Base-by-base conservation (phyloP, 352 stramenopile genomes). In the Globisporangium takayamanum region DNA sequence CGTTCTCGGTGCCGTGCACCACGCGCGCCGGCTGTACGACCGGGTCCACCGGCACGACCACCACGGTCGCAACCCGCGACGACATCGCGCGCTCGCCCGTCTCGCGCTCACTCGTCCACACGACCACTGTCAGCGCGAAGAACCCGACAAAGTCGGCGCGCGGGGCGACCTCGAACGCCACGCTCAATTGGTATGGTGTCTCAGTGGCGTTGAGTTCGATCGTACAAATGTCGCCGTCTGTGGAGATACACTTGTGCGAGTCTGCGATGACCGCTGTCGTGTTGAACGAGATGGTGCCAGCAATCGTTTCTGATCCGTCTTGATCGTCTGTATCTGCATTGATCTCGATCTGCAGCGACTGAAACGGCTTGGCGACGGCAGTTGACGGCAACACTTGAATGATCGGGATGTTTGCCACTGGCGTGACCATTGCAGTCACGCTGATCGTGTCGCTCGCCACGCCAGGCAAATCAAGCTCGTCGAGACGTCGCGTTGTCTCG, bases 71-170 rank as follows among this genome's bases (percentile, higher is more conserved):
- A 7, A 62, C 33, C 0, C 72, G 58, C 0, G 59, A 59, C 28
- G n/a, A 44, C 1, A 50, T 15, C 55, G 51, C 63, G 20, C 60
- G 67, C 53, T 80, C 71, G 18, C 64, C 59, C 3, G 66, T 78
- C 26, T 65, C 62, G 39, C 70, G 36, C 45, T 83, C 73, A 0
- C 58, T 76, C 15, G 69, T 76, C 42, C 49, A 68, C 1, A 78
- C 65, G 1, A 57, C 60, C 2, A 84, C 62, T 2, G 72, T 69
- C 0, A 80, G 60, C 3, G 68, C 64, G 30, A 84, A 78, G 45
- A 50, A 25, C 16, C 73, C 73, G 11, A 74, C 59, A 39, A 82
- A 82, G 16, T 82, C 68, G 10, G 68, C 68, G 14, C 70, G 62
- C 25, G 73, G 59, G 11, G 68, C 61, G 45, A 79, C 37, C 22